A percentile compares a stretch with the other conserved stretches of the same genome.
Conservation (phyloP, 352 stramenopile genomes). For the Globisporangium orthogonon region DNA sequence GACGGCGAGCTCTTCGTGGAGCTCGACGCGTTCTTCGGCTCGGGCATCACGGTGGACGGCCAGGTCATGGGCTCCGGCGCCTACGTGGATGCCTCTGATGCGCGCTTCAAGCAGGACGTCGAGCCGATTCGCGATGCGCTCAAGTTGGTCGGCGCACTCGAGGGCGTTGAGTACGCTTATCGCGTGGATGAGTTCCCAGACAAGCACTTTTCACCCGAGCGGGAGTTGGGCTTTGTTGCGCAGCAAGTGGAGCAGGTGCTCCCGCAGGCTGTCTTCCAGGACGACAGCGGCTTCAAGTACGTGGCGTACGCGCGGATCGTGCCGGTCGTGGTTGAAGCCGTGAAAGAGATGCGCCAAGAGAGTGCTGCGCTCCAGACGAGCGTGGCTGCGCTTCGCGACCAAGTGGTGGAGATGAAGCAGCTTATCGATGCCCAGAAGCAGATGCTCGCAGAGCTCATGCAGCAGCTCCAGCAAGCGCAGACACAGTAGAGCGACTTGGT, state of each 20-base stretch:
- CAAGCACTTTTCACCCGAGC: conserved; percentile 28
- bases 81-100: conserved; percentile 89
- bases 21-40: conserved; percentile 77
- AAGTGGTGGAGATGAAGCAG: conserved; percentile 4
- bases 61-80: conserved; percentile 88
- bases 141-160: conserved; percentile 35
- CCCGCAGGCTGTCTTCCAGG: conserved; percentile 69
- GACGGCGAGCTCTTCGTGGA: conserved; percentile 79
- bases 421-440: conserved; percentile 4
- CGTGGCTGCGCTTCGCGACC: conserved; percentile 3
- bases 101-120: conserved; percentile 81
- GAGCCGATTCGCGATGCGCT: conserved; percentile 36
- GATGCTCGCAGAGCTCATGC: conserved; percentile 1
- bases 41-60: conserved; percentile 79
- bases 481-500: not conserved
- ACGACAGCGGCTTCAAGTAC: conserved; percentile 79
- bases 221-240: conserved; percentile 84
- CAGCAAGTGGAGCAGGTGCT: conserved; percentile 82
- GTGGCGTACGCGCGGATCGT: conserved; percentile 80
- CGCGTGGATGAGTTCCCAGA: conserved; percentile 28
- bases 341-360: conserved; percentile 45
- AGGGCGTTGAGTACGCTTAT: conserved; percentile 71
- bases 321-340: conserved; percentile 71
- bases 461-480: too few relatives aligned
- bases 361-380: conserved; percentile 5